These are phyloP conservation scores for Corynespora cassiicola DNA, from an alignment of 2,329 filamentous ascomycete species.

Conservation along the genomic window DNA sequence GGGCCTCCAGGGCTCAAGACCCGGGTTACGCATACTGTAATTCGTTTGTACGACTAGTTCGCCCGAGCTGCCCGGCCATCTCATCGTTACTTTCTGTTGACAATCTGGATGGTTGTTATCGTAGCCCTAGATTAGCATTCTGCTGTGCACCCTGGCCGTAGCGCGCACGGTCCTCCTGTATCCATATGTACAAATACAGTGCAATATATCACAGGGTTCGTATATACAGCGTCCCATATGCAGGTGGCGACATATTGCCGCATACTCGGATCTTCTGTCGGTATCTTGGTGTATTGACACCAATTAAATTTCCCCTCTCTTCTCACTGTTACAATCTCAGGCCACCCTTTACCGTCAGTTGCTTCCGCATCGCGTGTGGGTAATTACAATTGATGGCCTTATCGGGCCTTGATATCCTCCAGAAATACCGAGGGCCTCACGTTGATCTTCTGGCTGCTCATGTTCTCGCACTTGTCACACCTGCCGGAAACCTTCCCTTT, in stretches of 20 bases:
- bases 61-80: slow-evolving; percentile 1
- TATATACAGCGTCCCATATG: slow-evolving; percentile 15
- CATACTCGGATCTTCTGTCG: slow-evolving; percentile 1
- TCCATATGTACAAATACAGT: slow-evolving; percentile 11
- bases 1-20: background rate
- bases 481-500: too few species aligned
- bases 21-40: background rate
- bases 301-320: slow-evolving; percentile 5
- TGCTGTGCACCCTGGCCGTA: slow-evolving; percentile 14
- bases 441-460: too few species aligned
- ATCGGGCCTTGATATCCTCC: too few species aligned
- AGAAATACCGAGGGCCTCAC: too few species aligned
- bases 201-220: slow-evolving; percentile 20
- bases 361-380: too few species aligned
- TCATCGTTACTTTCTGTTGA: too few species aligned
- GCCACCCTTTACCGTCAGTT: too few species aligned
- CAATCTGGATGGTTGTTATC: too few species aligned
- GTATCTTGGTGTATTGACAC: slow-evolving; percentile 19
- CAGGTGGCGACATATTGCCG: slow-evolving; percentile 3
- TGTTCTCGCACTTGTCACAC: too few species aligned
- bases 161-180: slow-evolving; percentile 8
- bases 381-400: too few species aligned
- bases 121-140: slow-evolving; percentile 8
- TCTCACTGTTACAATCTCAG: slow-evolving; percentile 6
- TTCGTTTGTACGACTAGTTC: background rate